A percentile compares a stretch with the other conserved stretches of the same genome.
Evolutionary conservation across 2,329 filamentous ascomycete species (phyloP).

Genomic region (Triangularia setosa): DNA sequence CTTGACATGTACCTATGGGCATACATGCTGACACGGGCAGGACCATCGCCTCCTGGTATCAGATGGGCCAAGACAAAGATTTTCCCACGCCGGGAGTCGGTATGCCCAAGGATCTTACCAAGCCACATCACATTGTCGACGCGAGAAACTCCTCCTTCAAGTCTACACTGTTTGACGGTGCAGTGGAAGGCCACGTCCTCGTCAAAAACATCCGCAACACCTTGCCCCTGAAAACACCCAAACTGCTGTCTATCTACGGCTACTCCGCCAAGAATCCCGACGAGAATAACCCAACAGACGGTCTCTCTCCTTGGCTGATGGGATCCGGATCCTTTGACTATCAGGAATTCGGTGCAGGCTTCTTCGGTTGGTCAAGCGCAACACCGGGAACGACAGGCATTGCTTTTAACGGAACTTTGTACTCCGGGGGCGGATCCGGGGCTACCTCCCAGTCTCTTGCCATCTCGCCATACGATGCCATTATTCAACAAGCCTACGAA

Average conservation of each 20-base stretch:
- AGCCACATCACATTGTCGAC: conserved; percentile 51
- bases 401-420: conserved; percentile 42
- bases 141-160: conserved; percentile 47
- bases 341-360: conserved; percentile 30
- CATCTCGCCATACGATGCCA: conserved; percentile 52
- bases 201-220: conserved; percentile 57
- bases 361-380: conserved; percentile 26
- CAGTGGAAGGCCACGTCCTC: conserved; percentile 60
- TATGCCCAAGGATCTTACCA: conserved; percentile 46
- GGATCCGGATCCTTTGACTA: conserved; percentile 38
- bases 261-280: conserved; percentile 53
- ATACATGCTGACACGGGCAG: conserved; percentile 22
- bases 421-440: conserved; percentile 44
- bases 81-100: conserved; percentile 48
- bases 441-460: conserved; percentile 38
- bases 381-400: conserved; percentile 25
- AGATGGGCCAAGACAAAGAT: conserved; percentile 48
- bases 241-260: conserved; percentile 56
- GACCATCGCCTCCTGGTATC: conserved; percentile 54
- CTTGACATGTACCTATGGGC: not conserved
- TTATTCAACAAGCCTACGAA: conserved; percentile 47
- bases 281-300: conserved; percentile 37
- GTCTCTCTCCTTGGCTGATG: conserved; percentile 36
- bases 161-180: conserved; percentile 48
- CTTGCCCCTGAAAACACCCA: conserved; percentile 50